These are phyloP conservation scores for Brassica hybrid DNA, from an alignment of 441 rosid species.

Conservation along the genomic window DNA sequence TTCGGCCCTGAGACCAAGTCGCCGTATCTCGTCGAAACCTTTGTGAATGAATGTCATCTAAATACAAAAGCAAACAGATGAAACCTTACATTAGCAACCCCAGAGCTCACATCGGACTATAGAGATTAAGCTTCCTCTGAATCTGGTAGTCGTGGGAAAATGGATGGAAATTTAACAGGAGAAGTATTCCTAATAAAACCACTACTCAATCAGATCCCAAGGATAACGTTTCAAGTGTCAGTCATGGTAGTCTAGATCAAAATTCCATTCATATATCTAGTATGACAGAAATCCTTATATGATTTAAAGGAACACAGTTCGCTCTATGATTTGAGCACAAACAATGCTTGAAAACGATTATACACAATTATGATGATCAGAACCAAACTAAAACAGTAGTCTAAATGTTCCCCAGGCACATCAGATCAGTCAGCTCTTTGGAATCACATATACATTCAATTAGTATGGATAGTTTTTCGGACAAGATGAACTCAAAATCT, in stretches of 20 bases:
- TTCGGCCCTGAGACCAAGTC: conserved; percentile 86
- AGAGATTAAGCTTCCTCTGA: conserved; percentile 18
- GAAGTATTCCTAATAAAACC: conserved; percentile 15
- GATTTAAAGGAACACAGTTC: conserved; percentile 2
- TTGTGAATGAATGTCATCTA: conserved; percentile 88
- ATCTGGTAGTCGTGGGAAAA: conserved; percentile 19
- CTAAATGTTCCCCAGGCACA: neutral
- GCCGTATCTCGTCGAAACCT: conserved; percentile 96
- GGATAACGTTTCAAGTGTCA: conserved; percentile 7
- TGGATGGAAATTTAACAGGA: conserved; percentile 1
- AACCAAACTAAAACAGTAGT: conserved; percentile 10
- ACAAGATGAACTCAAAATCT: neutral
- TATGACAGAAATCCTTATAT: neutral
- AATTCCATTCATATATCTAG: conserved; percentile 10
- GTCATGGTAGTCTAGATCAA: conserved; percentile 26
- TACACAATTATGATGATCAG: conserved; percentile 5
- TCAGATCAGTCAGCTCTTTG: neutral
- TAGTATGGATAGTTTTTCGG: neutral
- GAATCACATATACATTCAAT: conserved; percentile 3
- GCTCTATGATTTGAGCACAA: conserved; percentile 15
- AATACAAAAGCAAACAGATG: conserved; percentile 37
- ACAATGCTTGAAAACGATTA: neutral
- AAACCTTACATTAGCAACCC: conserved; percentile 25
- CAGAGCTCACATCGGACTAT: conserved; percentile 19
- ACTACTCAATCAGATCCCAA: conserved; percentile 14